A percentile compares a stretch with the other conserved stretches of the same genome.
Evolutionary conservation across 129 eudicot genomes (phyloP).

Genomic region (Scalesia atractyloides): DNA sequence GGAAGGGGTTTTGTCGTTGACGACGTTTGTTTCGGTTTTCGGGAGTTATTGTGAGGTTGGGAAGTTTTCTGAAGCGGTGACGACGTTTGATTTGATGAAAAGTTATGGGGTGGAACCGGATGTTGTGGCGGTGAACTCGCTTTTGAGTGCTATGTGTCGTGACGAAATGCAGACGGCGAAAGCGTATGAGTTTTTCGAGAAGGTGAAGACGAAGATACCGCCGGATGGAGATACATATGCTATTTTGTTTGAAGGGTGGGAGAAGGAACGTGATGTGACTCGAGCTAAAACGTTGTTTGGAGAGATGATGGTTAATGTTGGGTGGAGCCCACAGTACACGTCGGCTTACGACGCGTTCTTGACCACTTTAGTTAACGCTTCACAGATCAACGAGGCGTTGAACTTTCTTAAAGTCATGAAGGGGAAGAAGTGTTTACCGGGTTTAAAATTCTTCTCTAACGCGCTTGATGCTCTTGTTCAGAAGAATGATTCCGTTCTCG

Average conservation of each 20-base stretch:
- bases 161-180: constrained; percentile 46
- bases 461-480: constrained; percentile 68
- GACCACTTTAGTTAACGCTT: constrained; percentile 61
- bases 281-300: constrained; percentile 73
- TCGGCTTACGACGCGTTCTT: constrained; percentile 73
- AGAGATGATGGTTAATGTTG: constrained; percentile 85
- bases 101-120: constrained; percentile 68
- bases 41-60: constrained; percentile 71
- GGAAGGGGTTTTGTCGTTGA: constrained; percentile 50
- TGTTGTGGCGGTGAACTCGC: constrained; percentile 64
- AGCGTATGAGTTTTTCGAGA: constrained; percentile 66
- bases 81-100: constrained; percentile 79
- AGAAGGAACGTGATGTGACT: constrained; percentile 65
- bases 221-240: constrained; percentile 82
- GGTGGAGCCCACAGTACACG: constrained; percentile 66
- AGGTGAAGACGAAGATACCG: constrained; percentile 51
- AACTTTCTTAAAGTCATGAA: constrained; percentile 76
- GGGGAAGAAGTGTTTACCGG: constrained; percentile 78
- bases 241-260: constrained; percentile 77
- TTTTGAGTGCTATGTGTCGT: constrained; percentile 72
- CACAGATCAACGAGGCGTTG: constrained; percentile 59
- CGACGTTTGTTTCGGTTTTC: constrained; percentile 69
- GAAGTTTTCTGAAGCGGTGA: constrained; percentile 61
- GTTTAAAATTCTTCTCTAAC: constrained; percentile 72
- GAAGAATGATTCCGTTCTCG: constrained; percentile 64